A percentile compares a stretch with the other conserved stretches of the same genome.
Evolutionary conservation across 495 filamentous ascomycete genomes (phyloP).

Genomic region (Penicillium canariense): DNA sequence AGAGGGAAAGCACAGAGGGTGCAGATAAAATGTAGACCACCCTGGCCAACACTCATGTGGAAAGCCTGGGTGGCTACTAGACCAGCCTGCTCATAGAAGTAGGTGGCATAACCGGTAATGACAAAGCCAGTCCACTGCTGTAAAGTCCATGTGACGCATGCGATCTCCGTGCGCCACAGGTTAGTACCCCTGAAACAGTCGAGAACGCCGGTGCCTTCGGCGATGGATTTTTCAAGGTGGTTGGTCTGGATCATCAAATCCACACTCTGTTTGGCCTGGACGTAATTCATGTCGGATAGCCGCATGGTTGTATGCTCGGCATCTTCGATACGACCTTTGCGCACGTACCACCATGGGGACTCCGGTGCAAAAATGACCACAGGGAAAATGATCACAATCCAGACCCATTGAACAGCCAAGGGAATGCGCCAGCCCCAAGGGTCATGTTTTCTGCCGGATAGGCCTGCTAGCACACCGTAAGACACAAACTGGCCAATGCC

Average conservation of each 20-base stretch:
- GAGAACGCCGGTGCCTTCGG: slow-evolving; percentile 56
- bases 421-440: slow-evolving; percentile 65
- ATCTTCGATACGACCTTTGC: slow-evolving; percentile 59
- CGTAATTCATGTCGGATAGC: slow-evolving; percentile 43
- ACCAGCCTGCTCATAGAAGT: no score
- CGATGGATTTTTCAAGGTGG: slow-evolving; percentile 60
- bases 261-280: neutral
- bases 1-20: no score
- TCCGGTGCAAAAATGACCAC: slow-evolving; percentile 70
- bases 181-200: slow-evolving; percentile 73
- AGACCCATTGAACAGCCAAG: slow-evolving; percentile 76
- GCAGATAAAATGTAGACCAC: no score
- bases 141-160: slow-evolving; percentile 72
- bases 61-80: no score
- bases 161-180: slow-evolving; percentile 67
- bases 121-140: slow-evolving; percentile 71
- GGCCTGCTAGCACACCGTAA: slow-evolving; percentile 61
- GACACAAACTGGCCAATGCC: slow-evolving; percentile 69
- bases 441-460: slow-evolving; percentile 50
- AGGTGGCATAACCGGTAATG: no score
- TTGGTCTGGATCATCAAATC: neutral
- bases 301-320: slow-evolving; percentile 63
- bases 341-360: slow-evolving; percentile 75
- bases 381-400: slow-evolving; percentile 67
- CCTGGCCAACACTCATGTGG: no score